Evolutionary conservation across 257 asterid genomes (phyloP), one percentile per base, ranked within the genome.

Genomic region (Coffea eugenioides): DNA sequence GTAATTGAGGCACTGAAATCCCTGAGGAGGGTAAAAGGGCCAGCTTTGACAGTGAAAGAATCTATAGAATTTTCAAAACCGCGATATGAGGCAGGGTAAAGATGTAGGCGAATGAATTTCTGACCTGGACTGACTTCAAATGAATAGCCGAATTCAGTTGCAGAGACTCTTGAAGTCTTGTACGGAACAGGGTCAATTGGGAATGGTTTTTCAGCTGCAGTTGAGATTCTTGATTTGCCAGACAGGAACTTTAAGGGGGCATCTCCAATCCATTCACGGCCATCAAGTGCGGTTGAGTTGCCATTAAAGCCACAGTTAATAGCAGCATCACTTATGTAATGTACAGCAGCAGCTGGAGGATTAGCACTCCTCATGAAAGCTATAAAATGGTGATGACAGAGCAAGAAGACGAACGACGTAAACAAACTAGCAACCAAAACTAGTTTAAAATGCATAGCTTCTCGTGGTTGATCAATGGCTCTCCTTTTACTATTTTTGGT

Each of bases 201-300:
- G 21, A 75, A 27, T 7, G 48, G 69, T 5, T 36, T 69, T 6
- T 66, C 34, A n/a, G 8, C 69, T 1, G 67, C 80, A 20, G 16
- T 49, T 8, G 80, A 81, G 54, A 52, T 69, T 69, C 49, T 57
- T 46, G 84, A 69, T 34, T 69, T 6, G 4, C 84, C 84, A 15
- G 80, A 64, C 10, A 39, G 45, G 69, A 16, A 49, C 2, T n/a
- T 39, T 56, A 70, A 49, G 75, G 51, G 34, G 39, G 75, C 16
- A 18, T 71, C 85, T n/a, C 79, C 82, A 27, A 77, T 39, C 85
- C 85, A 82, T 11, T 51, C 57, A 7, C 82, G 82, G 54, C 82
- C 82, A 65, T 82, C 82, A 43, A 71, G 64, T 18, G 78, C 85
- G 4, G 71, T 64, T 11, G 71, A 82, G 64, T 82, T 71, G 34